phyloP scores from a whole-genome alignment of 2,329 filamentous ascomycete genomes.

The Diaporthe sp. region DNA sequence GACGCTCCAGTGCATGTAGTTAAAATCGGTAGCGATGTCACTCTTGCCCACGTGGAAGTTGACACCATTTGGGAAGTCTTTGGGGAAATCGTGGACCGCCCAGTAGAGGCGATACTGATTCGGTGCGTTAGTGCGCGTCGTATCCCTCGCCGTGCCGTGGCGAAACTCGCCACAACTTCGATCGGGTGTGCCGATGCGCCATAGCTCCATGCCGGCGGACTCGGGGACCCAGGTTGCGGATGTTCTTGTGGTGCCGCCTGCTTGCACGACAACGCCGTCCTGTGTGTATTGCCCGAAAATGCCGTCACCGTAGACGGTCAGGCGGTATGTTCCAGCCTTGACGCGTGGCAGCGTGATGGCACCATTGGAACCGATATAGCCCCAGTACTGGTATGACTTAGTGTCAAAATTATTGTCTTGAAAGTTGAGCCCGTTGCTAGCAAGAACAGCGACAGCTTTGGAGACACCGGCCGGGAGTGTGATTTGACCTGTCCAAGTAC shows the following conservation, averaged over 20 bases:
- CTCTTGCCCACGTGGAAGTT: conserved; percentile 66
- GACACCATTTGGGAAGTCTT: conserved; percentile 68
- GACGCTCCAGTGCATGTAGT: conserved; percentile 74
- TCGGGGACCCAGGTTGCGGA: conserved; percentile 63
- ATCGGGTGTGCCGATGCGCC: conserved; percentile 71
- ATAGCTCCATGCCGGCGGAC: conserved; percentile 66
- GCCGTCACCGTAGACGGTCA: conserved; percentile 71
- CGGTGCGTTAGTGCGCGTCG: conserved; percentile 59
- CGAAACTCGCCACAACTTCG: conserved; percentile 69
- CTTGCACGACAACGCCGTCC: conserved; percentile 57
- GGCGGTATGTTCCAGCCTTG: conserved; percentile 66
- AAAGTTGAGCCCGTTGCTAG: conserved; percentile 61
- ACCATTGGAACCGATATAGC: conserved; percentile 57
- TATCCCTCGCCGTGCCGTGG: conserved; percentile 63
- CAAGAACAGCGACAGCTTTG: conserved; percentile 65
- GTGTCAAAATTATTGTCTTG: conserved; percentile 68
- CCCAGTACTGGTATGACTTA: conserved; percentile 71
- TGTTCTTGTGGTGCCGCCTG: conserved; percentile 52
- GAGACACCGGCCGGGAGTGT: conserved; percentile 61
- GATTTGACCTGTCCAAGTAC: conserved; percentile 60
- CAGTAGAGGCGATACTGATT: conserved; percentile 71
- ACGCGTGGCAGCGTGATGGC: conserved; percentile 62
- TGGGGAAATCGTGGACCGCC: conserved; percentile 66
- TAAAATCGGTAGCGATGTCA: conserved; percentile 60
- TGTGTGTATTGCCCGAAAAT: conserved; percentile 69